Percentiles rank a stretch among this genome's conserved stretches.
Evolutionary conservation across 1,284 basidiomycete genomes (phyloP).

Genomic region (Vanrija sp.): DNA sequence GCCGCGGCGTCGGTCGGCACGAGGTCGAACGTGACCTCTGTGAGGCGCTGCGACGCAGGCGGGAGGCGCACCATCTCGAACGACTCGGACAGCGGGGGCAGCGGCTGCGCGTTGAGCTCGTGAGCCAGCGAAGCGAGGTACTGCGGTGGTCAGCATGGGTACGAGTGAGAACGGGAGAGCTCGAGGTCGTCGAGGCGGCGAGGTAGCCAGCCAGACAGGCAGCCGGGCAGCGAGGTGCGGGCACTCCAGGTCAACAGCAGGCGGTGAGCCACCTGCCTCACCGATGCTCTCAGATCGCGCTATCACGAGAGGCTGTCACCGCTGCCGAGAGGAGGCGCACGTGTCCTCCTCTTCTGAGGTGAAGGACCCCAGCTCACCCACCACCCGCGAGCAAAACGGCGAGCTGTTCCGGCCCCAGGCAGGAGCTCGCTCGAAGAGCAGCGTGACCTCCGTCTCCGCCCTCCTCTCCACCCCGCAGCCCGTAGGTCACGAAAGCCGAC

Average conservation of each 20-base stretch:
- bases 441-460: neutral
- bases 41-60: constrained; percentile 68
- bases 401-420: too few relatives aligned
- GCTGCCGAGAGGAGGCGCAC: too few relatives aligned
- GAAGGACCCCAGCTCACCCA: too few relatives aligned
- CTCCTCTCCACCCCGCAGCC: neutral
- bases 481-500: neutral
- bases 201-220: neutral
- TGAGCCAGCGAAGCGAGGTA: constrained; percentile 84
- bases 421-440: neutral
- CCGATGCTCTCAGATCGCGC: too few relatives aligned
- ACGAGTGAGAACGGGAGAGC: neutral
- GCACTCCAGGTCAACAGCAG: too few relatives aligned
- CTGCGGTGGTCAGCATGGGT: constrained; percentile 51
- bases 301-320: too few relatives aligned
- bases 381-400: too few relatives aligned
- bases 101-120: constrained; percentile 81
- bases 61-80: constrained; percentile 85
- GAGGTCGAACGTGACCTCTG: constrained; percentile 87
- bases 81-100: constrained; percentile 89
- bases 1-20: constrained; percentile 72
- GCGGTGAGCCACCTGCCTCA: too few relatives aligned
- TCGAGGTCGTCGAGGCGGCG: too few relatives aligned
- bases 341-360: too few relatives aligned
- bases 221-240: neutral